Percentiles rank a stretch among this genome's conserved stretches.
Evolutionary conservation across 2,329 filamentous ascomycete genomes (phyloP).

Genomic region (Diaporthe australafricana): DNA sequence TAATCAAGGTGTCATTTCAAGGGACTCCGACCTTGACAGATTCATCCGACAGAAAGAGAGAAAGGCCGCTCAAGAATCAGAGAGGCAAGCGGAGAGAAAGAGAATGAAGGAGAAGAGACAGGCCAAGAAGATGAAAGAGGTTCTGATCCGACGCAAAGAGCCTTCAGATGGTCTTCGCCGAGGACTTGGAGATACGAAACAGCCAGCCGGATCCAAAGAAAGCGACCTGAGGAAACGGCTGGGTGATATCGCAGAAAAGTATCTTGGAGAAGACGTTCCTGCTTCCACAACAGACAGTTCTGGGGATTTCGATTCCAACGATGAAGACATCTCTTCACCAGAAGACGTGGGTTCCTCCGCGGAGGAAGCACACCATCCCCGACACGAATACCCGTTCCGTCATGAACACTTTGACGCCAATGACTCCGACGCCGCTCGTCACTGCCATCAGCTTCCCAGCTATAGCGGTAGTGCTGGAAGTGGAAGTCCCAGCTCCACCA

Average conservation of each 20-base stretch:
- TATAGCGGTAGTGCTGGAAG: neutral
- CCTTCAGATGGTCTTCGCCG: neutral
- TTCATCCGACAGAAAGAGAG: conserved; percentile 28
- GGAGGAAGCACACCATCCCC: neutral
- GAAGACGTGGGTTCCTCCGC: neutral
- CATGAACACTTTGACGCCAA: neutral
- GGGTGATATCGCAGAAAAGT: neutral
- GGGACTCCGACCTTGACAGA: neutral
- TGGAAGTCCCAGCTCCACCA: neutral
- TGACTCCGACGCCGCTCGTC: neutral
- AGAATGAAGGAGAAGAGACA: conserved; percentile 14
- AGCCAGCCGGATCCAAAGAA: too few relatives aligned
- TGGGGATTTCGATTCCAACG: neutral
- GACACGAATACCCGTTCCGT: neutral
- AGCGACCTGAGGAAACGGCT: neutral
- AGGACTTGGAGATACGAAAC: neutral
- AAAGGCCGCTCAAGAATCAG: neutral
- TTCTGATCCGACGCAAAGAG: conserved; percentile 27
- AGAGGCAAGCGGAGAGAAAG: neutral
- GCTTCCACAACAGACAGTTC: neutral
- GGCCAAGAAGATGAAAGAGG: conserved; percentile 28
- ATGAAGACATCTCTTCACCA: neutral
- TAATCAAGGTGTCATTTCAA: fast-evolving
- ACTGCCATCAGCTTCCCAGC: neutral
- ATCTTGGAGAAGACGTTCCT: neutral